Evolutionary conservation across 768 basidiomycete genomes (phyloP), one percentile per base, ranked within the genome.

Genomic region (Kwoniella pini): DNA sequence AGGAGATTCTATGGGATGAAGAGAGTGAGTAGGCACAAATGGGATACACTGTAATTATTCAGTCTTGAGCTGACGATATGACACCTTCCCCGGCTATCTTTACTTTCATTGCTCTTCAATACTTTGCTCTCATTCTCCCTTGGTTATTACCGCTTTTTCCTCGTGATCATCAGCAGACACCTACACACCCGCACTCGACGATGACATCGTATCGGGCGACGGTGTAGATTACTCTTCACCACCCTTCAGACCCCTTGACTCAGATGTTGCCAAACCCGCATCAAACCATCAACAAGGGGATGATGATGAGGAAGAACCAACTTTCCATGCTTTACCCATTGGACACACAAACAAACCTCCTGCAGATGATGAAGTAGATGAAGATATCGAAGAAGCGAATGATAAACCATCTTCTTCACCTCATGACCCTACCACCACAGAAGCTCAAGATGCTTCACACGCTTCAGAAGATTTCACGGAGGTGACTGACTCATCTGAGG

Each of bases 141-240:
- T n/a, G n/a, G n/a, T n/a, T n/a, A n/a, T n/a, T n/a, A n/a, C n/a
- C n/a, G n/a, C n/a, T n/a, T n/a, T n/a, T n/a, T n/a, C n/a, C n/a
- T n/a, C n/a, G n/a, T n/a, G n/a, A n/a, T 39, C 40, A n/a, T 19
- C 21, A 28, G 30, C 62, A 71, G 70, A 69, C 55, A 67, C 68
- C 19, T 76, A 73, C 52, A 74, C 72, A 3, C 68, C 68, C 22
- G 58, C 63, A 2, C 38, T 69, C 1, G 63, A 64, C 28, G 65
- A 68, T 15, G 50, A 52, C 17, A 30, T 57, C 22, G 50, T 43
- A 19, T 39, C 54, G 4, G 48, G 54, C 15, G 46, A 59, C 11
- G 67, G 72, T 24, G 58, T 65, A 38, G 76, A 77, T 26, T 77
- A 71, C 62, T 49, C 57, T 19, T 72, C 75, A 4, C 77, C 77